phyloP scores from a whole-genome alignment of 257 asterid genomes.

The Nicotiana noctiflora region DNA sequence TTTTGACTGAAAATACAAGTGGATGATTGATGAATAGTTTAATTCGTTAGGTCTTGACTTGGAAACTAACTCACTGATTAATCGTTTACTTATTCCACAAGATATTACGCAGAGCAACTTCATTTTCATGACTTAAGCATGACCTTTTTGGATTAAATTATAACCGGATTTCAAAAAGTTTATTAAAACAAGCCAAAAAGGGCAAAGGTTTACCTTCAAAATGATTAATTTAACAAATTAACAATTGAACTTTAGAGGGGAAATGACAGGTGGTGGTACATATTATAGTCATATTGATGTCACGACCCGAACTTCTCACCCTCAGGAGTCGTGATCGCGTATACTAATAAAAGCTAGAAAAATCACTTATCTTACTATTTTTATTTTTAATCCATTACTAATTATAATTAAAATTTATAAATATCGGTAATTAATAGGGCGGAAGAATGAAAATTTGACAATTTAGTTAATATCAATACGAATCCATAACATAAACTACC shows the following conservation, averaged over 20 bases:
- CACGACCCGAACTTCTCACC: too few relatives aligned
- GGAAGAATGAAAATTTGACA: too few relatives aligned
- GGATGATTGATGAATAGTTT: background rate
- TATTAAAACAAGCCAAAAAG: background rate
- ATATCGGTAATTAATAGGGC: too few relatives aligned
- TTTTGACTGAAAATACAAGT: background rate
- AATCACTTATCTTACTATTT: too few relatives aligned
- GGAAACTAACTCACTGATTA: background rate
- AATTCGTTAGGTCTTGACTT: background rate
- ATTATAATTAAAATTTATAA: too few relatives aligned
- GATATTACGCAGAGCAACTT: background rate
- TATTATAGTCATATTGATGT: background rate
- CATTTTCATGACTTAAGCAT: constrained; percentile 3
- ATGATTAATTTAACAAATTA: background rate
- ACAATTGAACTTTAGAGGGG: background rate
- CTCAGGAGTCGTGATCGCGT: too few relatives aligned
- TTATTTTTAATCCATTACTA: too few relatives aligned
- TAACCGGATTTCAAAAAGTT: background rate
- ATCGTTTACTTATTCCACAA: background rate
- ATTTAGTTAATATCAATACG: too few relatives aligned
- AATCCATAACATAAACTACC: too few relatives aligned
- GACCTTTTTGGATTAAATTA: background rate
- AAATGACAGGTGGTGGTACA: background rate
- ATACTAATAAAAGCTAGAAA: too few relatives aligned
- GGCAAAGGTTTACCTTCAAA: background rate